Percentiles rank a stretch among this genome's conserved stretches.
These are phyloP conservation scores for Macadamia integrifolia DNA, from an alignment of 164 flowering plant genomes.

Conservation along the genomic window DNA sequence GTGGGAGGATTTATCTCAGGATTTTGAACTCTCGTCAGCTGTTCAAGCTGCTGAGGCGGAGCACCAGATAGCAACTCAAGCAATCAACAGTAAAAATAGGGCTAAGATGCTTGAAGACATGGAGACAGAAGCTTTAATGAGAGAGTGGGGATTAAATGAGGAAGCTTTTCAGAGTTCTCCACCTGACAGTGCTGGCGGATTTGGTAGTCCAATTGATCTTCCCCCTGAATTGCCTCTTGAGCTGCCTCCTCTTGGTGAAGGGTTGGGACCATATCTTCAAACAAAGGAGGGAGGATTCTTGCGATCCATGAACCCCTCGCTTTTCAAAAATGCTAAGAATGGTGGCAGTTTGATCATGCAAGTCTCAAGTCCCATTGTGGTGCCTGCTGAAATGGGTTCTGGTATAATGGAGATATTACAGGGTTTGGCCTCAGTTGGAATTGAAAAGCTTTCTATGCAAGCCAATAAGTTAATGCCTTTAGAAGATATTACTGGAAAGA, in stretches of 20 bases:
- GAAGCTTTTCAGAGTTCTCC: constrained; percentile 66
- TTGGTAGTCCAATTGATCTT: constrained; percentile 66
- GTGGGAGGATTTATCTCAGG: constrained; percentile 28
- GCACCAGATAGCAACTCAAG: constrained; percentile 28
- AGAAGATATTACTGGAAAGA: constrained; percentile 86
- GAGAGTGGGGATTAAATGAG: constrained; percentile 90
- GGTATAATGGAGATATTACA: constrained; percentile 76
- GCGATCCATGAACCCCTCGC: constrained; percentile 80
- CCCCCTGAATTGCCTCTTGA: constrained; percentile 50
- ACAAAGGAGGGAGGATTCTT: constrained; percentile 82
- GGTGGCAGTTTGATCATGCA: constrained; percentile 80
- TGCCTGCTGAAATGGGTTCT: constrained; percentile 97
- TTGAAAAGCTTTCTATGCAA: constrained; percentile 88
- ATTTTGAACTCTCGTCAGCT: constrained; percentile 35
- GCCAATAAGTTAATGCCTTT: constrained; percentile 88
- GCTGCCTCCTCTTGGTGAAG: constrained; percentile 82
- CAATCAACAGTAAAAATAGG: constrained; percentile 34
- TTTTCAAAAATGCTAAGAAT: constrained; percentile 55
- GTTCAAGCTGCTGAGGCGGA: constrained; percentile 38
- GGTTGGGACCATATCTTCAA: constrained; percentile 73
- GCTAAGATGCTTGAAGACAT: constrained; percentile 67
- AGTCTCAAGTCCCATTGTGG: constrained; percentile 86
- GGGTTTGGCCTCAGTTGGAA: constrained; percentile 76
- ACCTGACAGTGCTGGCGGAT: constrained; percentile 40
- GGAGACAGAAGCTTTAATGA: constrained; percentile 87